These are phyloP conservation scores for Boletus tylopilopsis DNA, from an alignment of 768 basidiomycete genomes.

Conservation along the genomic window DNA sequence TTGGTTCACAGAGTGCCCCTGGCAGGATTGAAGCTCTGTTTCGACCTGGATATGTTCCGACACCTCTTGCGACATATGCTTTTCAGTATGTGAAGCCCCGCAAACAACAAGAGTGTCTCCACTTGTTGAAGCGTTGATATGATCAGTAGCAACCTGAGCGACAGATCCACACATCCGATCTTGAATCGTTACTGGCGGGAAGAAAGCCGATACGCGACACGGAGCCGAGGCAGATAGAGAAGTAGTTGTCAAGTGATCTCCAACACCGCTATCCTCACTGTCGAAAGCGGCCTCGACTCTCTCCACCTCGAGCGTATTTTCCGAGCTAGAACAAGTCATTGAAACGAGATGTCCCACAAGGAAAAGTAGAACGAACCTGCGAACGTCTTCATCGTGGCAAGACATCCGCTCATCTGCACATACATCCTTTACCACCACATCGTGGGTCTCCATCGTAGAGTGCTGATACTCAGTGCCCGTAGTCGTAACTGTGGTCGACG, in stretches of 20 bases:
- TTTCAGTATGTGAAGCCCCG: neutral
- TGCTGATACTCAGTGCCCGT: neutral
- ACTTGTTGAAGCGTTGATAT: neutral
- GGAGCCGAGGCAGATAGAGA: neutral
- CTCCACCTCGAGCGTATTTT: neutral
- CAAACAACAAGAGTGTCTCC: neutral
- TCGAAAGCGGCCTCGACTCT: no score
- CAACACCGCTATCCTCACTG: neutral
- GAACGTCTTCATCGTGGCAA: neutral
- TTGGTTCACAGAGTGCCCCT: neutral
- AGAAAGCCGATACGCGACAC: neutral
- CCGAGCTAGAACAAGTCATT: neutral
- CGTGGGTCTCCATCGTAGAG: neutral
- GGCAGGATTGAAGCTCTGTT: neutral
- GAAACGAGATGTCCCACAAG: neutral
- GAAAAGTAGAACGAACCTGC: neutral
- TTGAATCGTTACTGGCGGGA: neutral
- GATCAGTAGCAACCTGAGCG: neutral
- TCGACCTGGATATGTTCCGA: neutral
- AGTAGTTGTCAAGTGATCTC: neutral
- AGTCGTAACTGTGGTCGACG: neutral
- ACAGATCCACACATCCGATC: neutral
- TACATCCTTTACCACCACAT: neutral
- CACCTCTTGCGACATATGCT: neutral
- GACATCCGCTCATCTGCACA: neutral